Conservation (phyloP, 371 early-diverging fungal species). For the Saksenaea oblongispora region DNA sequence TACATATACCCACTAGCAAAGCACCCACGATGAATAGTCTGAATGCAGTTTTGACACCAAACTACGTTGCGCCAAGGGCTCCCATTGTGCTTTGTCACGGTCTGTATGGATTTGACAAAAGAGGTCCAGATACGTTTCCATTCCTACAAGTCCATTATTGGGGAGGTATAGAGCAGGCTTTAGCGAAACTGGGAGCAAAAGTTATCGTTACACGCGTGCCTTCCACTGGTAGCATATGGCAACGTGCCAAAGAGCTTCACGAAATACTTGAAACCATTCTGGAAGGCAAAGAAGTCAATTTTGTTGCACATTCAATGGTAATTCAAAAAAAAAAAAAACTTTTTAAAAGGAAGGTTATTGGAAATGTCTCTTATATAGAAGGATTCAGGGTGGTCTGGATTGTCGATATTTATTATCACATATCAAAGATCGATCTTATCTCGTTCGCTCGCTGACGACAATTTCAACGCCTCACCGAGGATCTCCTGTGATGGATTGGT, state of each 20-base stretch:
- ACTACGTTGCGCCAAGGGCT: slow-evolving; percentile 74
- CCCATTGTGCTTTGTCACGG: slow-evolving; percentile 91
- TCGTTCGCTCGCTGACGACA: slow-evolving; percentile 78
- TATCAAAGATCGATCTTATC: slow-evolving; percentile 63
- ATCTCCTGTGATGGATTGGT: slow-evolving; percentile 90
- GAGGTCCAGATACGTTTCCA: slow-evolving; percentile 77
- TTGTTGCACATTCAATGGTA: slow-evolving; percentile 92
- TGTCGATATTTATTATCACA: slow-evolving; percentile 84
- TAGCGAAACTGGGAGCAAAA: slow-evolving; percentile 80
- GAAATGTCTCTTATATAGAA: not conserved
- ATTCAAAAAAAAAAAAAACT: not conserved
- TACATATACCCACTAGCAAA: slow-evolving; percentile 4
- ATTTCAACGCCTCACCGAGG: slow-evolving; percentile 94
- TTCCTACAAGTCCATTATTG: slow-evolving; percentile 86
- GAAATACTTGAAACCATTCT: slow-evolving; percentile 56
- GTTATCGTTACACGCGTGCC: slow-evolving; percentile 84
- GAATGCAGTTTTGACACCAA: slow-evolving; percentile 57
- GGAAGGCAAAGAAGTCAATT: slow-evolving; percentile 70
- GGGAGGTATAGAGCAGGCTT: slow-evolving; percentile 81
- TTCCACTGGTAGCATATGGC: slow-evolving; percentile 75
- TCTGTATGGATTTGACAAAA: slow-evolving; percentile 86
- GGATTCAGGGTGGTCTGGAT: slow-evolving; percentile 79
- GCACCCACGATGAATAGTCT: slow-evolving; percentile 17
- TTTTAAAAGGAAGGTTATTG: slow-evolving; percentile 4
- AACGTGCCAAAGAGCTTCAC: slow-evolving; percentile 81